These are phyloP conservation scores for Colletotrichum somersetense DNA, from an alignment of 2,329 filamentous ascomycete species.

Conservation along the genomic window DNA sequence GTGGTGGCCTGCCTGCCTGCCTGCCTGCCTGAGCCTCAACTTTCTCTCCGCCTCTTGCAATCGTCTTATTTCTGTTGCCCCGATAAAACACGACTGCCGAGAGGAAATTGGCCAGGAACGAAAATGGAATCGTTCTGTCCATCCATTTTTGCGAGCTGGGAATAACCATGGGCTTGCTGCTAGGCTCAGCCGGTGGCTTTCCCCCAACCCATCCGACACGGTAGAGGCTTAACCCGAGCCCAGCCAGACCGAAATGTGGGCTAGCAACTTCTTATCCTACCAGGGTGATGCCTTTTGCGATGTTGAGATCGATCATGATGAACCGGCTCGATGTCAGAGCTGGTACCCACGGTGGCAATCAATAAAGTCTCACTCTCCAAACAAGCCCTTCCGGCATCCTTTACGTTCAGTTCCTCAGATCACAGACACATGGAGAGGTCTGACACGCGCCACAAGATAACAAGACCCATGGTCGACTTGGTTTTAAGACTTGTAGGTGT, in stretches of 20 bases:
- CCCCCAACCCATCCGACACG: constrained; percentile 18
- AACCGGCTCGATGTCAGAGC: neutral
- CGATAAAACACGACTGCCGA: constrained; percentile 38
- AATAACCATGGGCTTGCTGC: constrained; percentile 23
- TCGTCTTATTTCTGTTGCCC: constrained; percentile 25
- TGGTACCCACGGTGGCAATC: neutral
- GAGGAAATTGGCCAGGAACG: constrained; percentile 15
- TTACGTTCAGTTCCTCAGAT: neutral
- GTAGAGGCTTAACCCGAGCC: constrained; percentile 29
- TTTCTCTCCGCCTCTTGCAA: neutral
- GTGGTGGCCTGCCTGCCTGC: neutral
- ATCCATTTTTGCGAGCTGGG: constrained; percentile 5
- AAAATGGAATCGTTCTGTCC: constrained; percentile 22
- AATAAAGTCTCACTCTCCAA: neutral
- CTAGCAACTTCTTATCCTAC: neutral
- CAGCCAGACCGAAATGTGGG: neutral
- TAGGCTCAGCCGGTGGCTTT: constrained; percentile 10
- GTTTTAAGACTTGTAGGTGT: constrained; percentile 1
- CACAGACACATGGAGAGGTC: neutral
- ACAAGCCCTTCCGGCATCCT: neutral
- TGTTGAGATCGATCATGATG: neutral
- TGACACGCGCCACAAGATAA: neutral
- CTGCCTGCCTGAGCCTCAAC: neutral
- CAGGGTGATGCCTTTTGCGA: constrained; percentile 5
- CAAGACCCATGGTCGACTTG: neutral